These are phyloP conservation scores for Poteriospumella lacustris DNA, from an alignment of 108 stramenopile species.

Conservation along the genomic window DNA sequence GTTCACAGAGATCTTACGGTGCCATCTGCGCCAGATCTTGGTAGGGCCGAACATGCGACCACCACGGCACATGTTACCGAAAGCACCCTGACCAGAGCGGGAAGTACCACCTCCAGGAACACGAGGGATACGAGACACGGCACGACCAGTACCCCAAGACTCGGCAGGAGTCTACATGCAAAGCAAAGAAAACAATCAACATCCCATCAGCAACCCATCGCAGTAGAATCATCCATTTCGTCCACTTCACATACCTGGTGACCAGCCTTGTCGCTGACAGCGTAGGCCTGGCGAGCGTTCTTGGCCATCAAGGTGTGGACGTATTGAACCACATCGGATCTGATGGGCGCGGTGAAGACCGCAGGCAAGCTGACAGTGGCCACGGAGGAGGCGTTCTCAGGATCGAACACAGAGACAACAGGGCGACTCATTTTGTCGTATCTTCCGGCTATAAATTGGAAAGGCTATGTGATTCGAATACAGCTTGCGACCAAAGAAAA, in stretches of 20 bases:
- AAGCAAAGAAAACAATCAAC: neutral
- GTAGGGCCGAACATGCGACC: constrained; percentile 99
- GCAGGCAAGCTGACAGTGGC: constrained; percentile 82
- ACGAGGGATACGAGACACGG: constrained; percentile 99
- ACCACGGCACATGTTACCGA: constrained; percentile 94
- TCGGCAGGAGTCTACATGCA: constrained; percentile 68
- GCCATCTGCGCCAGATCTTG: constrained; percentile 99
- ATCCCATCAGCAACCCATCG: no score
- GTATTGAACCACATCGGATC: constrained; percentile 94
- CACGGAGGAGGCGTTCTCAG: constrained; percentile 69
- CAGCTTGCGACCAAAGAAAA: no score
- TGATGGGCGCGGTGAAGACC: constrained; percentile 94
- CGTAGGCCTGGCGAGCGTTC: constrained; percentile 98
- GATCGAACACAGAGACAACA: constrained; percentile 86
- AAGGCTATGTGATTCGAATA: no score
- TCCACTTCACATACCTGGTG: constrained; percentile 54
- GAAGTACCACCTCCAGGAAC: constrained; percentile 96
- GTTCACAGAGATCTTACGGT: constrained; percentile 88
- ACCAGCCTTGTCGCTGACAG: constrained; percentile 86
- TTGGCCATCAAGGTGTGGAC: constrained; percentile 99
- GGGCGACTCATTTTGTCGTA: constrained; percentile 61
- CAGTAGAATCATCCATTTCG: no score
- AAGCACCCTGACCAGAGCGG: constrained; percentile 97
- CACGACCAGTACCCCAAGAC: constrained; percentile 99
- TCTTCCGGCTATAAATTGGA: no score